Percentiles rank a stretch among this genome's conserved stretches.
Evolutionary conservation across 2,329 filamentous ascomycete genomes (phyloP).

Genomic region (Hymenoscyphus occultus): DNA sequence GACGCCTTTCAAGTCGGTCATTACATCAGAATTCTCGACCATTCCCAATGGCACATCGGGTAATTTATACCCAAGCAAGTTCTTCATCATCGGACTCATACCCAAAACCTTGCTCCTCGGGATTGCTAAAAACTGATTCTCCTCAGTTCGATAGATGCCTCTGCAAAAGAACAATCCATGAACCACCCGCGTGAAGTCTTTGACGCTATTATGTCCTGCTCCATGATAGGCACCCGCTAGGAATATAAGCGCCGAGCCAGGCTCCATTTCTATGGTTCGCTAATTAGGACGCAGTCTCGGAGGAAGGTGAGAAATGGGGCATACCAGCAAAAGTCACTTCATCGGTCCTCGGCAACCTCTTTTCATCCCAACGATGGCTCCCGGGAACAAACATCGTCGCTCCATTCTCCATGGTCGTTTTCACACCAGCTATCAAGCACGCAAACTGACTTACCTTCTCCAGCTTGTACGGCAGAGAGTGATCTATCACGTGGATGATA

Average conservation of each 20-base stretch:
- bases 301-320: neutral
- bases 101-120: neutral
- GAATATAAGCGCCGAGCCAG: neutral
- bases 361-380: neutral
- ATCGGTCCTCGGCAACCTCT: neutral
- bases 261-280: neutral
- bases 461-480: neutral
- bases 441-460: slow-evolving; percentile 5
- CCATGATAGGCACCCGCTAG: neutral
- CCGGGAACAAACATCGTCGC: neutral
- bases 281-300: neutral
- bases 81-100: neutral
- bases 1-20: neutral
- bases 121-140: neutral
- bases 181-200: neutral
- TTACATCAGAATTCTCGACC: neutral
- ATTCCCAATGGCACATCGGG: neutral
- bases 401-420: neutral
- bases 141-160: neutral
- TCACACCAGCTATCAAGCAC: neutral
- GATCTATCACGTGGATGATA: neutral
- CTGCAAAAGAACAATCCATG: neutral
- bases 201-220: neutral
- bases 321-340: slow-evolving; percentile 3
- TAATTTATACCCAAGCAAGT: neutral